A percentile compares a stretch with the other conserved stretches of the same genome.
phyloP scores from a whole-genome alignment of 1,284 basidiomycete species.

The Lignosus rhinocerotis region DNA sequence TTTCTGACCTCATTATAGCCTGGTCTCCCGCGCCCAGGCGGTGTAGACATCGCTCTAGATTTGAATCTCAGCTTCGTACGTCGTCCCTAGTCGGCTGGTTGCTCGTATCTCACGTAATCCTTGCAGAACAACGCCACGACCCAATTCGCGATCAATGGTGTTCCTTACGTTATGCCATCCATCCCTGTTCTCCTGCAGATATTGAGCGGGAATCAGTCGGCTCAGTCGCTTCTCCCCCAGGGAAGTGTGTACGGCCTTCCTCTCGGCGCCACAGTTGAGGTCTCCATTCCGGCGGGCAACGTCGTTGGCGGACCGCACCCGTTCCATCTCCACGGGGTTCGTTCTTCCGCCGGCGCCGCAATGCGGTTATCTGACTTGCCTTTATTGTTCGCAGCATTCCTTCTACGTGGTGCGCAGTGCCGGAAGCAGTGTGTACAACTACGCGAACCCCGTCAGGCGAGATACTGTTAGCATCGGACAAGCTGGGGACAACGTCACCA shows the following conservation, averaged over 20 bases:
- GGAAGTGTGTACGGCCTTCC: conserved; percentile 36
- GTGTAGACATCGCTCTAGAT: conserved; percentile 33
- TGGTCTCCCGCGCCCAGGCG: conserved; percentile 27
- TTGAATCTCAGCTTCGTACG: conserved; percentile 5
- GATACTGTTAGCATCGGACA: conserved; percentile 25
- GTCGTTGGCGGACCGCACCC: conserved; percentile 38
- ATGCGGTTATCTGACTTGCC: not conserved
- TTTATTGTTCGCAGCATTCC: conserved; percentile 7
- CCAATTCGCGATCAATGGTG: conserved; percentile 32
- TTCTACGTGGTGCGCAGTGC: conserved; percentile 22
- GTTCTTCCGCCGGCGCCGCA: not conserved
- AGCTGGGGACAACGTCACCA: conserved; percentile 8
- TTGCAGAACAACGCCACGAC: not conserved
- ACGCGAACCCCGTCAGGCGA: conserved; percentile 35
- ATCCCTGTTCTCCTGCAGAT: conserved; percentile 41
- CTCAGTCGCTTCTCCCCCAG: conserved; percentile 33
- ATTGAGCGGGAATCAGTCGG: conserved; percentile 31
- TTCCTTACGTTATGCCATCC: conserved; percentile 27
- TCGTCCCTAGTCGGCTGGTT: not conserved
- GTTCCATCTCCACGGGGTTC: conserved; percentile 43
- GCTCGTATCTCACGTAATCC: too few relatives aligned
- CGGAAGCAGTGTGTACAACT: conserved; percentile 33
- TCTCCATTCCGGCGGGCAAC: conserved; percentile 33
- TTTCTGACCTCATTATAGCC: conserved; percentile 20
- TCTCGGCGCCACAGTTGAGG: conserved; percentile 34